These are phyloP conservation scores for Phytopythium cucurbitacearum DNA, from an alignment of 352 stramenopile genomes.

Conservation along the genomic window DNA sequence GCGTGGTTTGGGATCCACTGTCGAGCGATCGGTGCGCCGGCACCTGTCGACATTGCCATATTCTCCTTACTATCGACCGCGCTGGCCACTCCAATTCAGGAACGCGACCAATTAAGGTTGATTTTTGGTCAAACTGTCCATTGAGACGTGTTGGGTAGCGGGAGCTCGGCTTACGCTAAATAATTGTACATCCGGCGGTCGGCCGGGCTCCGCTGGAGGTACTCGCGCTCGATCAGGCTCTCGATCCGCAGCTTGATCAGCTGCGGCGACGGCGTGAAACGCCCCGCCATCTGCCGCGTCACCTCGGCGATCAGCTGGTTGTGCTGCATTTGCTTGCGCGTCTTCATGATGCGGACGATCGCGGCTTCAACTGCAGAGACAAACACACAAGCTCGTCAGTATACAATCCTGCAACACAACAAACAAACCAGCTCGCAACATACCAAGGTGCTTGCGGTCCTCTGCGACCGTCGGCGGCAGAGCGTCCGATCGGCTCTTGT, in stretches of 20 bases:
- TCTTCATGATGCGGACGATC: conserved; percentile 97
- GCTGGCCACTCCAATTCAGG: not conserved
- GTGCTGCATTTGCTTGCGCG: conserved; percentile 90
- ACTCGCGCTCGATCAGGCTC: conserved; percentile 98
- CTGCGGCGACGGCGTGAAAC: conserved; percentile 92
- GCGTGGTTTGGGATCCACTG: too few species aligned
- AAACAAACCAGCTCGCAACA: conserved; percentile 4
- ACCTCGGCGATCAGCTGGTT: conserved; percentile 91
- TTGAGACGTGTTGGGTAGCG: not conserved
- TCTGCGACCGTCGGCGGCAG: conserved; percentile 93
- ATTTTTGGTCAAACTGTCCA: not conserved
- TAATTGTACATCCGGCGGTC: conserved; percentile 97
- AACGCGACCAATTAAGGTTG: not conserved
- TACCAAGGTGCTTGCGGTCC: conserved; percentile 92
- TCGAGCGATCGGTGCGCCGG: too few species aligned
- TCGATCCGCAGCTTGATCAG: conserved; percentile 99
- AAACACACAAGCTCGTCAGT: conserved; percentile 2
- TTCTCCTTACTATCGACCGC: too few species aligned
- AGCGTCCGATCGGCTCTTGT: conserved; percentile 48
- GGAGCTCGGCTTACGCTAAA: conserved; percentile 86
- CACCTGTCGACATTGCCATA: too few species aligned
- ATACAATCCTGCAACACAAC: not conserved
- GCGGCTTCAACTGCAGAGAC: conserved; percentile 73
- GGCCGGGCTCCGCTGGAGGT: conserved; percentile 92
- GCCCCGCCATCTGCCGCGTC: conserved; percentile 78